A percentile compares a stretch with the other conserved stretches of the same genome.
Conservation (phyloP, 2,329 filamentous ascomycete species). For the Orbilia quercus region DNA sequence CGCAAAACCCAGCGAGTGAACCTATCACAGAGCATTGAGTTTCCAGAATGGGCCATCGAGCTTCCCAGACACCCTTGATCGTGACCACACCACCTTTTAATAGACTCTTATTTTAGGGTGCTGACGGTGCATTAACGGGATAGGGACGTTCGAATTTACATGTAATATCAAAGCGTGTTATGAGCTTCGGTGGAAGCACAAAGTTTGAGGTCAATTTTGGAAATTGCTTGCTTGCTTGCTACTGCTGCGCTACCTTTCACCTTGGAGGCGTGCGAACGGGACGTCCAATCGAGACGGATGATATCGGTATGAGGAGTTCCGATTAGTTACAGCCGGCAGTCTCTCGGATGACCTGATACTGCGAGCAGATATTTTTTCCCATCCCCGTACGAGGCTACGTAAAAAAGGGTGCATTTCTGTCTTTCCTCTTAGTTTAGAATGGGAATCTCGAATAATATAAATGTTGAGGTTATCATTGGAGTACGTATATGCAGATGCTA, state of each 20-base stretch:
- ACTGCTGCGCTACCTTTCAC: no score
- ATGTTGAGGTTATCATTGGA: no score
- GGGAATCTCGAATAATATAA: conserved; percentile 18
- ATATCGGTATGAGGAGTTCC: conserved; percentile 54
- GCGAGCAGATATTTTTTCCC: conserved; percentile 4
- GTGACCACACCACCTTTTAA: conserved; percentile 53
- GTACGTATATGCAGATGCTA: conserved; percentile 7
- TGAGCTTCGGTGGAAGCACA: conserved; percentile 17
- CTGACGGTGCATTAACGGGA: conserved; percentile 33
- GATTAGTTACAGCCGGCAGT: conserved; percentile 38
- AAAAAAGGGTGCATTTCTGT: conserved; percentile 10
- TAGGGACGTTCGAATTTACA: conserved; percentile 7
- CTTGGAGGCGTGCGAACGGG: not conserved
- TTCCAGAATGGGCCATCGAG: conserved; percentile 50
- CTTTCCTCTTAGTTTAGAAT: conserved; percentile 19
- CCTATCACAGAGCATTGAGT: conserved; percentile 54
- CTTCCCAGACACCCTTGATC: conserved; percentile 49
- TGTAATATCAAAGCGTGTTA: conserved; percentile 36
- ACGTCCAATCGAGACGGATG: conserved; percentile 43
- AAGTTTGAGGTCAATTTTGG: not conserved
- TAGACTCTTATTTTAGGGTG: conserved; percentile 48
- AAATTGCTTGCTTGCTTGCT: not conserved
- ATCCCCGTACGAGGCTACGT: conserved; percentile 16
- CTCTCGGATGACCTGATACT: conserved; percentile 31
- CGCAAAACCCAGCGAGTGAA: conserved; percentile 44